These are phyloP conservation scores for Penicillium crustosum DNA, from an alignment of 2,329 filamentous ascomycete genomes.

Conservation along the genomic window DNA sequence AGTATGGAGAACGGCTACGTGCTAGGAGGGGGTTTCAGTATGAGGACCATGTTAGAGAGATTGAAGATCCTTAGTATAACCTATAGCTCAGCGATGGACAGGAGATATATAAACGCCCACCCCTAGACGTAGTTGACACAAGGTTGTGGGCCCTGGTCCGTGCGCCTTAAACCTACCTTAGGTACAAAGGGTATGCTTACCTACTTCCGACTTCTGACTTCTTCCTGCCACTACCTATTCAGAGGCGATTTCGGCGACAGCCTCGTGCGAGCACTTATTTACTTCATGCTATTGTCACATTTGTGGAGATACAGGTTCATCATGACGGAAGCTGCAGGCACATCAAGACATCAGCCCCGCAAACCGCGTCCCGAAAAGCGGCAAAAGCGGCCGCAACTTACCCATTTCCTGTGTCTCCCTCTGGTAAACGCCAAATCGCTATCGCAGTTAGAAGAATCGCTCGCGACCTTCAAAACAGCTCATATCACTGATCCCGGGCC, in stretches of 20 bases:
- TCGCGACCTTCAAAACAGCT: constrained; percentile 59
- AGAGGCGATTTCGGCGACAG: background rate
- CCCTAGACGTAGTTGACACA: background rate
- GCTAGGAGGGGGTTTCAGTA: background rate
- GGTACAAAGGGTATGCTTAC: too few relatives aligned
- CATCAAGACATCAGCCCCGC: constrained; percentile 10
- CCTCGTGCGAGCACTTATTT: background rate
- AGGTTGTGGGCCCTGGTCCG: constrained; percentile 5
- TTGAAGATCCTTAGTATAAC: background rate
- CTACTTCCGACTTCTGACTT: background rate
- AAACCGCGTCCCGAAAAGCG: constrained; percentile 24
- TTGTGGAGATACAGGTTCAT: background rate
- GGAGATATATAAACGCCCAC: background rate
- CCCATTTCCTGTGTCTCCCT: constrained; percentile 53
- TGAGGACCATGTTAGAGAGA: background rate
- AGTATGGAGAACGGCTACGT: background rate
- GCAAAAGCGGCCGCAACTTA: constrained; percentile 38
- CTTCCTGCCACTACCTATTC: background rate
- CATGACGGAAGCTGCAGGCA: constrained; percentile 13
- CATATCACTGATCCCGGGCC: constrained; percentile 1
- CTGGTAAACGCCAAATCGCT: constrained; percentile 63
- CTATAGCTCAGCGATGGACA: background rate
- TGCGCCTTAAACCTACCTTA: background rate
- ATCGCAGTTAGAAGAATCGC: constrained; percentile 62
- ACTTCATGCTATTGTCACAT: background rate